A percentile compares a stretch with the other conserved stretches of the same genome.
Conservation (phyloP, 2,329 filamentous ascomycete genomes). For the Cordyceps sp. region DNA sequence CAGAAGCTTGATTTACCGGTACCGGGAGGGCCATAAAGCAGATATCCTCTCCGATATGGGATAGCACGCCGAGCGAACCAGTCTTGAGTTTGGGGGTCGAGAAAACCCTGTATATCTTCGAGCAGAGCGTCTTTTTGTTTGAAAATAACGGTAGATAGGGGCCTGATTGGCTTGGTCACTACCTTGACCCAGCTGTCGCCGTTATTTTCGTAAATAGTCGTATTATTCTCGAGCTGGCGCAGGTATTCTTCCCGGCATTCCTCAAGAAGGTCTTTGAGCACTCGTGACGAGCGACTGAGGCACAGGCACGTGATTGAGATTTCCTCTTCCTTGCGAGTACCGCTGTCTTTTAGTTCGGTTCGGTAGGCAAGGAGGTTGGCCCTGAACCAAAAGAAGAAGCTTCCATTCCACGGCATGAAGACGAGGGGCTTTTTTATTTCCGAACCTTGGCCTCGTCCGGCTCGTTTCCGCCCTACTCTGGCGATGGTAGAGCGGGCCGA, state of each 20-base stretch:
- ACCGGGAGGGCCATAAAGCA: slow-evolving; percentile 20
- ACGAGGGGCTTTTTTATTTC: slow-evolving; percentile 4
- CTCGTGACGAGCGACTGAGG: slow-evolving; percentile 7
- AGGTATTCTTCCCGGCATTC: slow-evolving; percentile 13
- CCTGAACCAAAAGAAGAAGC: slow-evolving; percentile 5
- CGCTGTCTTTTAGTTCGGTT: slow-evolving; percentile 2
- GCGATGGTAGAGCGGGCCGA: slow-evolving; percentile 5
- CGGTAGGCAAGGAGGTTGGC: slow-evolving; percentile 4
- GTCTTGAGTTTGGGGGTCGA: slow-evolving; percentile 10
- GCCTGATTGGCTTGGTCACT: slow-evolving; percentile 7
- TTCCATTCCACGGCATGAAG: slow-evolving; percentile 2
- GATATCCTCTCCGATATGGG: slow-evolving; percentile 17
- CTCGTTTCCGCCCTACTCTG: background rate
- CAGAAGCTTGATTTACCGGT: slow-evolving; percentile 22
- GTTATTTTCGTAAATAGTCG: slow-evolving; percentile 12
- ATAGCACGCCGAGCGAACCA: slow-evolving; percentile 15
- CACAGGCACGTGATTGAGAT: slow-evolving; percentile 10
- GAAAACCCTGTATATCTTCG: slow-evolving; percentile 18
- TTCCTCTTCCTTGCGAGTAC: slow-evolving; percentile 7
- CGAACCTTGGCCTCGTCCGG: slow-evolving; percentile 3
- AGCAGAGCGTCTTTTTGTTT: slow-evolving; percentile 8
- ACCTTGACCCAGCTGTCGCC: slow-evolving; percentile 9
- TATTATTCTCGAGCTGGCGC: slow-evolving; percentile 11
- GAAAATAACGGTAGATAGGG: slow-evolving; percentile 6
- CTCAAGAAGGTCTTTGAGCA: slow-evolving; percentile 13